Evolutionary conservation across 2,329 filamentous ascomycete genomes (phyloP).

Genomic region (Blastomyces emzantsi): DNA sequence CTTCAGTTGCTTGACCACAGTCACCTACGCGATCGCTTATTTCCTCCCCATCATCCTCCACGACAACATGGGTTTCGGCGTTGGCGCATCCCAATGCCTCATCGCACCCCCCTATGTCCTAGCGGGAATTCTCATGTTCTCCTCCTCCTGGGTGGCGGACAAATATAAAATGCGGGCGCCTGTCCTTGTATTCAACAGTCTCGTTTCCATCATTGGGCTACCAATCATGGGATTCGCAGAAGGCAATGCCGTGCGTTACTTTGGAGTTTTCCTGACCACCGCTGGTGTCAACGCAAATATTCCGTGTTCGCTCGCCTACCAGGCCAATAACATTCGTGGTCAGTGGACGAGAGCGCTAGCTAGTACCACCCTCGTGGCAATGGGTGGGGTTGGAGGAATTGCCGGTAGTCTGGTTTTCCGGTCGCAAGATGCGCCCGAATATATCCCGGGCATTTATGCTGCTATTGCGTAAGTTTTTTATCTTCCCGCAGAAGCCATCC

Average conservation of each 20-base stretch:
- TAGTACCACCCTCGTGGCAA: constrained; percentile 64
- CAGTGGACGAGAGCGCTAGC: constrained; percentile 83
- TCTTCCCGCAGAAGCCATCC: not conserved
- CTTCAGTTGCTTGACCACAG: constrained; percentile 59
- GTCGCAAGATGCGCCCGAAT: constrained; percentile 28
- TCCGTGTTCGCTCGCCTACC: constrained; percentile 65
- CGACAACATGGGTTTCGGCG: constrained; percentile 53
- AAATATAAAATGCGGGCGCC: constrained; percentile 57
- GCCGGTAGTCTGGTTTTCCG: constrained; percentile 65
- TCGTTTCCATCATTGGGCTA: constrained; percentile 59
- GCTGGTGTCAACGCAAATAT: constrained; percentile 71
- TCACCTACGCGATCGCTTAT: constrained; percentile 69
- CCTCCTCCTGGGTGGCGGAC: constrained; percentile 56
- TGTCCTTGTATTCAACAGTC: constrained; percentile 56
- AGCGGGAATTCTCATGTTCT: constrained; percentile 54
- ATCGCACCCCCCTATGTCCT: constrained; percentile 61
- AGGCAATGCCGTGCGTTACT: constrained; percentile 53
- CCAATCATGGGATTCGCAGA: constrained; percentile 62
- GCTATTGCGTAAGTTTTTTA: constrained; percentile 20
- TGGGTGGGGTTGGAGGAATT: constrained; percentile 72
- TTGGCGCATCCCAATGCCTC: constrained; percentile 59
- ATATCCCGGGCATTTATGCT: constrained; percentile 30
- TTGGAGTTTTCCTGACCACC: constrained; percentile 66
- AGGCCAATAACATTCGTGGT: constrained; percentile 79
- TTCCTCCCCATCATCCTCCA: constrained; percentile 68